Conservation (phyloP, 306 rosid genomes). For the Rubus parviflorus region DNA sequence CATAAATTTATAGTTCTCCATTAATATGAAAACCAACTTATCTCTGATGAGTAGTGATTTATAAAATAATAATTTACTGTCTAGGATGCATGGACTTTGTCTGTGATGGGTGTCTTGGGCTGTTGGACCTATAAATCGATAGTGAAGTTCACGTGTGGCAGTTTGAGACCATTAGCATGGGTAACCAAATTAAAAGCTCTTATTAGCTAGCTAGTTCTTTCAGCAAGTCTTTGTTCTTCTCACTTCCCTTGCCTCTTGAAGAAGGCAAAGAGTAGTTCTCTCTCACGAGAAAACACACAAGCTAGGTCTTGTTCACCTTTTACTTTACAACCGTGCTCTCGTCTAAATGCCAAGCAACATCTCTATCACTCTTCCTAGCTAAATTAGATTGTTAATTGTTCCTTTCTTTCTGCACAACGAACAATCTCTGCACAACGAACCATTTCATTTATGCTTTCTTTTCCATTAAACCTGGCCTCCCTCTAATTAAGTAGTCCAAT, state of each 20-base stretch:
- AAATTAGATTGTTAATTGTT: neutral
- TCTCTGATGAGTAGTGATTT: too few species aligned
- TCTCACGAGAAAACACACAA: conserved; percentile 6
- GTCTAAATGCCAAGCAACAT: conserved; percentile 1
- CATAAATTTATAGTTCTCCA: too few species aligned
- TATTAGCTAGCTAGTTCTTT: neutral
- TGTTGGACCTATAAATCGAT: neutral
- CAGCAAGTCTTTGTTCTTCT: neutral
- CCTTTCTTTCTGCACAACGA: conserved; percentile 1
- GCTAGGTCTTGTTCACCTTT: neutral
- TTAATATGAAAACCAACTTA: too few species aligned
- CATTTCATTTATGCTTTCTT: neutral
- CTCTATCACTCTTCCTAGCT: neutral
- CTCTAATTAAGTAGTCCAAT: neutral
- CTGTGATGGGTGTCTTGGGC: neutral
- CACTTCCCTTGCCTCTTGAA: neutral
- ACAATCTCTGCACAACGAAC: neutral
- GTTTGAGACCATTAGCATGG: neutral
- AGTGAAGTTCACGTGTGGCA: conserved; percentile 8
- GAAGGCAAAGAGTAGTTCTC: neutral
- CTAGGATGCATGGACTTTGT: neutral
- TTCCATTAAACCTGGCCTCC: neutral
- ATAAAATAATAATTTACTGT: too few species aligned
- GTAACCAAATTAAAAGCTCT: neutral
- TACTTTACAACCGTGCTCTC: neutral